Evolutionary conservation across 2,329 filamentous ascomycete species (phyloP).

Genomic region (Ophiobolus disseminans): DNA sequence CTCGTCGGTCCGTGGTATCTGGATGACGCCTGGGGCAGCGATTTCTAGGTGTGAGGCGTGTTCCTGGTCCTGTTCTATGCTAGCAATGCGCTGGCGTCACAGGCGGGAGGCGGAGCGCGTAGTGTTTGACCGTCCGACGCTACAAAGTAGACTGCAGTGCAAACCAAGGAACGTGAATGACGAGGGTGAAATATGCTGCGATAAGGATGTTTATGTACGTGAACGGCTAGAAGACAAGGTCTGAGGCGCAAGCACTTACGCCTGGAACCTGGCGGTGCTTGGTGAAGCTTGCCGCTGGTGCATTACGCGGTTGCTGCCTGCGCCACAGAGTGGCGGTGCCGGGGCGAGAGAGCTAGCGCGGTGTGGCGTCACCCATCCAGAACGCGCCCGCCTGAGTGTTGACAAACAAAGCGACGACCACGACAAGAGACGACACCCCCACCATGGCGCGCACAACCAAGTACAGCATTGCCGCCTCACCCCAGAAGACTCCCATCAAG

Average conservation of each 20-base stretch:
- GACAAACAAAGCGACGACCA: conserved; percentile 31
- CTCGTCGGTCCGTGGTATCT: neutral
- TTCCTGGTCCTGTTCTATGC: neutral
- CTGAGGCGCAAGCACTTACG: too few relatives aligned
- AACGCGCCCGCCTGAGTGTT: conserved; percentile 12
- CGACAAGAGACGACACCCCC: conserved; percentile 19
- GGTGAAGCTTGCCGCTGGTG: neutral
- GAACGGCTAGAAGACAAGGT: too few relatives aligned
- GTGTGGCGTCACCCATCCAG: neutral
- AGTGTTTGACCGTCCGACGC: conserved; percentile 21
- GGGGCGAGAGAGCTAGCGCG: neutral
- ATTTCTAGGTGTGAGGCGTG: neutral
- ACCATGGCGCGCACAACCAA: conserved; percentile 64
- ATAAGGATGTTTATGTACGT: neutral
- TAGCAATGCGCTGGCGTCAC: conserved; percentile 16
- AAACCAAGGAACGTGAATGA: neutral
- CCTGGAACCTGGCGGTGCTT: too few relatives aligned
- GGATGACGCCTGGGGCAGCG: neutral
- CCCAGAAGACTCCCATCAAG: conserved; percentile 54
- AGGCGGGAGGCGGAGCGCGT: conserved; percentile 25
- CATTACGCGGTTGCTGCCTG: too few relatives aligned
- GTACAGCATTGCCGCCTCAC: conserved; percentile 54
- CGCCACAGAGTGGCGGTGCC: too few relatives aligned
- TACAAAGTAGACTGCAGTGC: neutral
- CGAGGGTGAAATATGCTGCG: neutral